Percentiles rank a stretch among this genome's conserved stretches.
Evolutionary conservation across 1,284 basidiomycete species (phyloP).

Genomic region (Tylopilus orsonianus): DNA sequence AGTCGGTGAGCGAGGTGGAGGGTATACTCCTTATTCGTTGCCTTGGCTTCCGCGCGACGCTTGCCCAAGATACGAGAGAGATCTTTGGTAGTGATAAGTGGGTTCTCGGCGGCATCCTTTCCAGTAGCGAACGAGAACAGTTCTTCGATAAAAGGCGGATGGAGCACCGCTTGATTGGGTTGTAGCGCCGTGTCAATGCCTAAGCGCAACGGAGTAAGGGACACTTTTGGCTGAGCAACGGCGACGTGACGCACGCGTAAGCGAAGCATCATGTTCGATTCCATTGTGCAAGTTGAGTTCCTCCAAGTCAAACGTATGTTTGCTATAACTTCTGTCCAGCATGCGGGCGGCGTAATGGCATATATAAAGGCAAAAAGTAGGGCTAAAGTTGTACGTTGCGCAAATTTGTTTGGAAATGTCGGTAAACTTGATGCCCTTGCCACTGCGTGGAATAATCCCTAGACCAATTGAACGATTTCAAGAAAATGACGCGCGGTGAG

Average conservation of each 20-base stretch:
- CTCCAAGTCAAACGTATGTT: constrained; percentile 59
- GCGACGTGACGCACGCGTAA: constrained; percentile 65
- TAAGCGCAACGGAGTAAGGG: too few species aligned
- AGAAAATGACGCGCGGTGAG: neutral
- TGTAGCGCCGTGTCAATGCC: constrained; percentile 58
- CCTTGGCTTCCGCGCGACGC: constrained; percentile 55
- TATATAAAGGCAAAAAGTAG: constrained; percentile 64
- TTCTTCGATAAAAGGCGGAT: constrained; percentile 52
- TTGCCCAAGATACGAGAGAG: constrained; percentile 55
- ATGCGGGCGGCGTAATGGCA: constrained; percentile 57
- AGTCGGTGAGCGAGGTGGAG: constrained; percentile 50
- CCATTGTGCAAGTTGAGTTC: constrained; percentile 72
- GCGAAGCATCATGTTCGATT: constrained; percentile 76
- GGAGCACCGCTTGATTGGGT: constrained; percentile 52
- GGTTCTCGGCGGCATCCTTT: constrained; percentile 47
- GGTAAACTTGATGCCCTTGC: constrained; percentile 61
- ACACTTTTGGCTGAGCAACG: too few species aligned
- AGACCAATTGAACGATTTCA: neutral
- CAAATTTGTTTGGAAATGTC: constrained; percentile 45
- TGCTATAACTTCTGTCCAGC: constrained; percentile 53
- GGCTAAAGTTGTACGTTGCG: constrained; percentile 65
- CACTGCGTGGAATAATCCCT: constrained; percentile 69
- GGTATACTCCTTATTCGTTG: constrained; percentile 54
- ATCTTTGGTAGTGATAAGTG: constrained; percentile 53
- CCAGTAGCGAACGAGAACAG: constrained; percentile 62